phyloP scores from a whole-genome alignment of 106 monocot species.

The Hemerocallis citrina region DNA sequence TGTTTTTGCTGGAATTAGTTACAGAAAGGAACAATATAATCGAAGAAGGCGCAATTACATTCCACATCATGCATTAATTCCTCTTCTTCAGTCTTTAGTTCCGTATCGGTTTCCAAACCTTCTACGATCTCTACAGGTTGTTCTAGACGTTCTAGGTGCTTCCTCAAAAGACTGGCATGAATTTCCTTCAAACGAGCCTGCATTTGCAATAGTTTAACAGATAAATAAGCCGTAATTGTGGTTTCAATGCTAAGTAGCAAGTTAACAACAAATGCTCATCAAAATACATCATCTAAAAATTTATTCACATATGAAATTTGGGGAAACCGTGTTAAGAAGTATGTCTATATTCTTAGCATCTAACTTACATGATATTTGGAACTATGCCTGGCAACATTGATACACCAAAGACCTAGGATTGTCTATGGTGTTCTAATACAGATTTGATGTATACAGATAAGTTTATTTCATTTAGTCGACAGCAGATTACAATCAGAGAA shows the following conservation, averaged over 20 bases:
- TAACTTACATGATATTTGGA: background rate
- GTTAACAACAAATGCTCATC: slow-evolving; percentile 1
- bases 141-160: slow-evolving; percentile 67
- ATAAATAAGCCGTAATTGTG: background rate
- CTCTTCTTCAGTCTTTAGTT: slow-evolving; percentile 23
- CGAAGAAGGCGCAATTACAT: slow-evolving; percentile 24
- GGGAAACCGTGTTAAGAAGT: background rate
- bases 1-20: background rate
- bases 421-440: too few species aligned
- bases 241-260: background rate
- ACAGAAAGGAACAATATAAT: background rate
- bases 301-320: background rate
- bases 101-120: slow-evolving; percentile 18
- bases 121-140: slow-evolving; percentile 32
- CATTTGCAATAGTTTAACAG: background rate
- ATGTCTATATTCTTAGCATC: background rate
- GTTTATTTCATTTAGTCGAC: too few species aligned
- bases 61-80: slow-evolving; percentile 19
- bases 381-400: too few species aligned
- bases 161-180: slow-evolving; percentile 69
- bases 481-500: too few species aligned
- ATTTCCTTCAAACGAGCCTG: slow-evolving; percentile 90
- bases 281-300: background rate
- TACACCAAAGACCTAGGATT: too few species aligned
- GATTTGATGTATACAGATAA: too few species aligned